Conservation (phyloP, 306 rosid species). For the Sesbania bispinosa region DNA sequence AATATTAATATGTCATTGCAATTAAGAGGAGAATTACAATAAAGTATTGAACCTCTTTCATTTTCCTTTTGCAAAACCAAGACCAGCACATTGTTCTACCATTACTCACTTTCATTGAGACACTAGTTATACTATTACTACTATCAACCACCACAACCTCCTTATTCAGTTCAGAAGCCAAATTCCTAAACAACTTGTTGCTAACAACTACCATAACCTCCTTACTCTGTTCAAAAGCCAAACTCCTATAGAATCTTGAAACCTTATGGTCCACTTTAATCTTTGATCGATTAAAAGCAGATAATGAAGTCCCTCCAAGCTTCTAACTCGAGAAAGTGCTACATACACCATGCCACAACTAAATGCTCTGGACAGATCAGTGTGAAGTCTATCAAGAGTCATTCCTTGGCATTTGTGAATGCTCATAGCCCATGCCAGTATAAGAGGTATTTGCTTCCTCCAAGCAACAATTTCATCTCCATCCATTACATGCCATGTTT, state of each 20-base stretch:
- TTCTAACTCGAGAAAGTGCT: slow-evolving; percentile 37
- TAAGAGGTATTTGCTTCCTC: slow-evolving; percentile 46
- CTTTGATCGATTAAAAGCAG: slow-evolving; percentile 37
- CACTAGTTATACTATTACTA: not conserved
- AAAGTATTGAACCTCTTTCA: not conserved
- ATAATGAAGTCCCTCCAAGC: slow-evolving; percentile 43
- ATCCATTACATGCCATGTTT: slow-evolving; percentile 27
- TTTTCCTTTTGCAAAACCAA: not conserved
- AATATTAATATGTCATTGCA: not conserved
- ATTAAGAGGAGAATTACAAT: not conserved
- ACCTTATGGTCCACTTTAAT: slow-evolving; percentile 47
- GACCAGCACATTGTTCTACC: not conserved
- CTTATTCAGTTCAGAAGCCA: not conserved
- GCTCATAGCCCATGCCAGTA: slow-evolving; percentile 47
- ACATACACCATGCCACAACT: slow-evolving; percentile 50
- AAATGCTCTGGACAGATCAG: slow-evolving; percentile 38
- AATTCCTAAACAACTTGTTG: no score
- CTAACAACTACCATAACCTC: not conserved
- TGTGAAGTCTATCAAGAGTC: slow-evolving; percentile 42
- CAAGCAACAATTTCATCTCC: slow-evolving; percentile 32
- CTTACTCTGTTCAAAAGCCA: not conserved
- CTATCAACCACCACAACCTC: not conserved
- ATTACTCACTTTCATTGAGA: not conserved
- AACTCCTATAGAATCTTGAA: slow-evolving; percentile 19
- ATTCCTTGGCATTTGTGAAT: slow-evolving; percentile 57